Evolutionary conservation across 2,329 filamentous ascomycete genomes (phyloP).

Genomic region (Phaeosphaeriaceae sp.): DNA sequence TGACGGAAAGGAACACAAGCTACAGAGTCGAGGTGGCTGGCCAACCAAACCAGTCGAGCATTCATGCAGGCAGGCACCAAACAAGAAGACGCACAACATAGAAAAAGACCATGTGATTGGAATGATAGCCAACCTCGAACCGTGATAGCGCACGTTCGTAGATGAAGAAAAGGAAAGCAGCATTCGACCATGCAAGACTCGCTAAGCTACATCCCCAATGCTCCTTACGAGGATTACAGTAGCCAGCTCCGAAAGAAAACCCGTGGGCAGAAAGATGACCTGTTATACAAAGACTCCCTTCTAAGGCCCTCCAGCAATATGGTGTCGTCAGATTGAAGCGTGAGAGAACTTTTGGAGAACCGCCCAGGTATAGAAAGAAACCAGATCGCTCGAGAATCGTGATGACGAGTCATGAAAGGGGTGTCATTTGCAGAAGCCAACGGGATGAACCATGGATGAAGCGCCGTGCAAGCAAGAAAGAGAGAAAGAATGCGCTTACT

Average conservation of each 20-base stretch:
- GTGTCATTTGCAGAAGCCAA: conserved; percentile 46
- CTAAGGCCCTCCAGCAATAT: conserved; percentile 44
- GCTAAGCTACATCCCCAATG: conserved; percentile 45
- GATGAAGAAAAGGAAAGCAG: conserved; percentile 39
- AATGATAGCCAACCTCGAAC: conserved; percentile 47
- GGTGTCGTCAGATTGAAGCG: conserved; percentile 43
- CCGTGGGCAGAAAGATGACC: conserved; percentile 41
- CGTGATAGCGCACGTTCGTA: conserved; percentile 31
- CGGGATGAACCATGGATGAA: conserved; percentile 42
- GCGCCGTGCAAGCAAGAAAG: conserved; percentile 44
- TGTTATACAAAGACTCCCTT: conserved; percentile 49
- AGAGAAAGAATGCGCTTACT: conserved; percentile 50
- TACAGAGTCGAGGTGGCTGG: background rate
- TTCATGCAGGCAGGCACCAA: conserved; percentile 23
- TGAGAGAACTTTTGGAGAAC: conserved; percentile 48
- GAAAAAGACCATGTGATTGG: conserved; percentile 42
- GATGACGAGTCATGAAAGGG: conserved; percentile 46
- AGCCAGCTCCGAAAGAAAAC: conserved; percentile 40
- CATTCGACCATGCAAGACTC: conserved; percentile 43
- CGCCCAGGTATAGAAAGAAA: conserved; percentile 45
- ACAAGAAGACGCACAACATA: conserved; percentile 37
- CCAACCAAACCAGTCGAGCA: conserved; percentile 33
- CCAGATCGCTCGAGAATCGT: conserved; percentile 48
- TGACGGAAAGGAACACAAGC: conserved; percentile 11
- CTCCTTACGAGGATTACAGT: conserved; percentile 32